Evolutionary conservation across 2,329 filamentous ascomycete species (phyloP).

Genomic region (Orbilia ellipsospora): DNA sequence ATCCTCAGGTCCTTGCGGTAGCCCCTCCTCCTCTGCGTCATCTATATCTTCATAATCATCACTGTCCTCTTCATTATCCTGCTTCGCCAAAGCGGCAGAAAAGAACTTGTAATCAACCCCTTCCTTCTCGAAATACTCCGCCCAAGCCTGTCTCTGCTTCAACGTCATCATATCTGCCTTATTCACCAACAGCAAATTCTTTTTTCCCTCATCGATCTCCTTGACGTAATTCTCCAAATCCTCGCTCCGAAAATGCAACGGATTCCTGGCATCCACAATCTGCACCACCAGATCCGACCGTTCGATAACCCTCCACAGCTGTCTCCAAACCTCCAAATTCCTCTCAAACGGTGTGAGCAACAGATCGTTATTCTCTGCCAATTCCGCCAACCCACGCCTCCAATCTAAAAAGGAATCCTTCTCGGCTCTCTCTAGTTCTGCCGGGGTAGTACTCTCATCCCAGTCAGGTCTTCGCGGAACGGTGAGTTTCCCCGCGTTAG

Average conservation of each 20-base stretch:
- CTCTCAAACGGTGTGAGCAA: conserved; percentile 98
- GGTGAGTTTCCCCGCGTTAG: conserved; percentile 81
- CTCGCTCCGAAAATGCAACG: conserved; percentile 90
- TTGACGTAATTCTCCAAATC: conserved; percentile 95
- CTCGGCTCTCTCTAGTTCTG: conserved; percentile 82
- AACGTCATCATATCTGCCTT: conserved; percentile 99
- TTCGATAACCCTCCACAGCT: conserved; percentile 98
- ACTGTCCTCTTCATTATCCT: conserved; percentile 70
- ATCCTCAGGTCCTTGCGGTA: conserved; percentile 65
- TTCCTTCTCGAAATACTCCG: conserved; percentile 81
- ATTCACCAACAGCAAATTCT: conserved; percentile 93
- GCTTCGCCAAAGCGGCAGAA: conserved; percentile 90
- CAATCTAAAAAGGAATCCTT: conserved; percentile 84
- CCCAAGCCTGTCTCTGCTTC: conserved; percentile 84
- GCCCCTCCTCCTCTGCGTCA: conserved; percentile 64
- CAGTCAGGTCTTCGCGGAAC: conserved; percentile 90
- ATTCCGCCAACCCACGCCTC: conserved; percentile 87
- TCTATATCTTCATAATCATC: conserved; percentile 63
- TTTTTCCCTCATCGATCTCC: conserved; percentile 85
- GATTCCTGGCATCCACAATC: conserved; percentile 97
- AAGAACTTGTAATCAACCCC: conserved; percentile 95
- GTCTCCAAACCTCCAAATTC: conserved; percentile 97
- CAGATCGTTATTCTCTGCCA: conserved; percentile 92
- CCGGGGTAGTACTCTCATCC: conserved; percentile 84
- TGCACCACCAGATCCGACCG: conserved; percentile 94